Conservation (phyloP, 2,329 filamentous ascomycete genomes). For the Ceratocystis alfenasii region DNA sequence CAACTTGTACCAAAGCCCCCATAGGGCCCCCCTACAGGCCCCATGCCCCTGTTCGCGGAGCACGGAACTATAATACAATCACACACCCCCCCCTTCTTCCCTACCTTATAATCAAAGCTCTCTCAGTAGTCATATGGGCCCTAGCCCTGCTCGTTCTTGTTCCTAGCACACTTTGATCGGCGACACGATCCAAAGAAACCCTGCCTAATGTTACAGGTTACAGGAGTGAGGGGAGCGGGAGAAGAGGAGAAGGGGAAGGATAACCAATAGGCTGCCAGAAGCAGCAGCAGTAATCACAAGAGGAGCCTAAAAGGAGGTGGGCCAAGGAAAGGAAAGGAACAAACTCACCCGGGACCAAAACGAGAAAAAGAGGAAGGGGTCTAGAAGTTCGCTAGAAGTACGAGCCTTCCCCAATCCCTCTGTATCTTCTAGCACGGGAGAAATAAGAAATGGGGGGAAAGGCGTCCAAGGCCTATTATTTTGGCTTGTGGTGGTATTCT, state of each 20-base stretch:
- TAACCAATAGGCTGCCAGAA: background rate
- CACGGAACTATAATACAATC: background rate
- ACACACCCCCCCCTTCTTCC: background rate
- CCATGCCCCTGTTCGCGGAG: background rate
- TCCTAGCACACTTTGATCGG: background rate
- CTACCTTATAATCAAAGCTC: too few species aligned
- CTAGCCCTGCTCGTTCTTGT: background rate
- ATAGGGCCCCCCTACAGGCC: background rate
- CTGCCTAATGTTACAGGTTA: slow-evolving; percentile 1
- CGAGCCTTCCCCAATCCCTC: background rate
- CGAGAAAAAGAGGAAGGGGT: background rate
- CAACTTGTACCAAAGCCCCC: background rate
- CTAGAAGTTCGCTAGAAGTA: slow-evolving; percentile 10
- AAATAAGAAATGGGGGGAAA: background rate
- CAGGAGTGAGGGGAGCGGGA: background rate
- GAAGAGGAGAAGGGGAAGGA: background rate
- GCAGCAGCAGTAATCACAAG: background rate
- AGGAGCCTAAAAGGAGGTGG: background rate
- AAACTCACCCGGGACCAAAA: background rate
- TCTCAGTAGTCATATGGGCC: too few species aligned
- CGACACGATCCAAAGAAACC: background rate
- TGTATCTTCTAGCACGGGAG: background rate
- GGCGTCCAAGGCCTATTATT: background rate
- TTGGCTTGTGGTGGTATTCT: background rate
- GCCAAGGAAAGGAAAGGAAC: background rate